Conservation (phyloP, 352 stramenopile species). For the Globisporangium radiosum region DNA sequence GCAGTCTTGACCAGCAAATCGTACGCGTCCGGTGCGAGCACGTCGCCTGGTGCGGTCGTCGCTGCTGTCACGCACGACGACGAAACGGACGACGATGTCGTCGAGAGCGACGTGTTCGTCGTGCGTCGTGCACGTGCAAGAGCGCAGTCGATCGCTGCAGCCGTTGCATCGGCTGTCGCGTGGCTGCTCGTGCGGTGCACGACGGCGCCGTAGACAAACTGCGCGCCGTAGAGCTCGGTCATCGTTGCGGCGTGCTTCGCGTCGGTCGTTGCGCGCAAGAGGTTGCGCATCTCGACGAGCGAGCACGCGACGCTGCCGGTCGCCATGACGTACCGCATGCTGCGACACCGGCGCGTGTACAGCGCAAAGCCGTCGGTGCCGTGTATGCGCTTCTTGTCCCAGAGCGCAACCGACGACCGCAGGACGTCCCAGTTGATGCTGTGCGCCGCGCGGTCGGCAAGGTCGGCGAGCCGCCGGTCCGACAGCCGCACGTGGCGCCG, state of each 20-base stretch:
- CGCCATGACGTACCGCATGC: slow-evolving; percentile 25
- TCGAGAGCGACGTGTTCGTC: background rate
- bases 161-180: slow-evolving; percentile 4
- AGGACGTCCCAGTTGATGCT: slow-evolving; percentile 26
- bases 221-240: slow-evolving; percentile 30
- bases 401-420: slow-evolving; percentile 13
- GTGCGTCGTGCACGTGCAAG: background rate
- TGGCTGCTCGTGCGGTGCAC: slow-evolving; percentile 28
- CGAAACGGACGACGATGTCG: background rate
- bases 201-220: slow-evolving; percentile 46
- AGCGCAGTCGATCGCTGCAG: slow-evolving; percentile 2
- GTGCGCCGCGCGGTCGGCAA: slow-evolving; percentile 20
- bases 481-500: slow-evolving; percentile 41
- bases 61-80: background rate
- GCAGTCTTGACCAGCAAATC: slow-evolving; percentile 36
- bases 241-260: slow-evolving; percentile 31
- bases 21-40: slow-evolving; percentile 5
- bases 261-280: slow-evolving; percentile 25
- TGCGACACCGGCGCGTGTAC: slow-evolving; percentile 17
- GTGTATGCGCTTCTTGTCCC: slow-evolving; percentile 14
- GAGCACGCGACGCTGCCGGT: slow-evolving; percentile 30
- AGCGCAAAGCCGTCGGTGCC: slow-evolving; percentile 12
- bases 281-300: slow-evolving; percentile 27
- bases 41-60: background rate
- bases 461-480: slow-evolving; percentile 31